Evolutionary conservation across 2,329 filamentous ascomycete species (phyloP), one percentile per base, ranked within the genome.

Genomic region (Plenodomus biglobosus): DNA sequence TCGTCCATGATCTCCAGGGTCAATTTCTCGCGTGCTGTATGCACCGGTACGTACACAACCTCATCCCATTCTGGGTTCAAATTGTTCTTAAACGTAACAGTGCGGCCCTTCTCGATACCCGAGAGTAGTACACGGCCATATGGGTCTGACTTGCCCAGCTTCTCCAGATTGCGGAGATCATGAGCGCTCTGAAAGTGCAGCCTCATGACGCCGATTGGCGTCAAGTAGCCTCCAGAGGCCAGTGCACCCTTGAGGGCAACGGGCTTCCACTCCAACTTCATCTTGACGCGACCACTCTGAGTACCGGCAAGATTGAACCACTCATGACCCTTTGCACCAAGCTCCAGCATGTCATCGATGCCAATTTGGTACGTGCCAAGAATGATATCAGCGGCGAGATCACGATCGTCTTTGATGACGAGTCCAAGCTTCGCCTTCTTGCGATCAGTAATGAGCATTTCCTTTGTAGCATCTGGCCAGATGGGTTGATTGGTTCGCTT

Each of bases 401-500:
- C 92, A 54, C 92, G 87, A 59, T 97, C 92, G 66, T 99, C 94
- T 75, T 96, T 99, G 80, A 99, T 85, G 15, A 92, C 88, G 46
- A 99, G 77, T 46, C 92, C 95, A 43, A 99, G 80, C 69, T 90
- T 94, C 47, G 94, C 92, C 68, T 84, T 86, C 76, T 91, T 95
- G 54, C 89, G 86, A 69, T 99, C 92, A 1, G 92, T 96, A 67
- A 99, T 92, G 52, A 99, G 84, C 60, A 99, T 85, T 68, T 99
- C 94, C 75, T 96, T 96, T 59, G 85, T 88, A 6, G 89, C 89
- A 67, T 97, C 87, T 44, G 92, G 87, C 86, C 92, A 99, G 63
- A 99, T 92, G 7, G 94, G 94, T 63, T 96, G 94, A 75, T 99
- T 99, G 51, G 91, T 97, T 52, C 92, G 87, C 81, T 97, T 99